Percentiles rank a stretch among this genome's conserved stretches.
These are phyloP conservation scores for Sarocladium brachiariae DNA, from an alignment of 2,329 filamentous ascomycete species.

Conservation along the genomic window DNA sequence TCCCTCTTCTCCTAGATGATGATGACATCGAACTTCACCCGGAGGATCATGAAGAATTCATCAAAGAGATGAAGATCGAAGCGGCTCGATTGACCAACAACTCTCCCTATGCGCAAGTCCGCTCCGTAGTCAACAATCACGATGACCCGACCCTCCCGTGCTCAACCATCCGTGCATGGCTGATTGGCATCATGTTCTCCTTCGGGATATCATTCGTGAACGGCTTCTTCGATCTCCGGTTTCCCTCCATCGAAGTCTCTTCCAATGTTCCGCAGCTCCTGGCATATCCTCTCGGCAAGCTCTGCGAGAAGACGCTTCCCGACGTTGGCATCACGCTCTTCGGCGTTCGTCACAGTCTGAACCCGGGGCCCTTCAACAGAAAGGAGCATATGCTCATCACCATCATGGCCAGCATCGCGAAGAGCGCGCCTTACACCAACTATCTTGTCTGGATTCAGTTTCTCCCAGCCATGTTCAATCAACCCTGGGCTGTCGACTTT, in stretches of 20 bases:
- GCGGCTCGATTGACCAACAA: constrained; percentile 47
- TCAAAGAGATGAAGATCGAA: constrained; percentile 49
- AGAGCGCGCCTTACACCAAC: constrained; percentile 46
- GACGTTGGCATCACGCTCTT: constrained; percentile 41
- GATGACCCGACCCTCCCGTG: constrained; percentile 42
- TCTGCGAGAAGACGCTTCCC: constrained; percentile 44
- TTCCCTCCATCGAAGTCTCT: constrained; percentile 46
- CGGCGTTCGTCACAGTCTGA: constrained; percentile 41
- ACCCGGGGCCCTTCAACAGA: constrained; percentile 50
- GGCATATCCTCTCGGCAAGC: constrained; percentile 47
- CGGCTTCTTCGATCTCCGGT: constrained; percentile 51
- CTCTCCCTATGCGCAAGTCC: constrained; percentile 51
- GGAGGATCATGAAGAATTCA: constrained; percentile 40
- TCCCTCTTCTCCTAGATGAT: too few species aligned
- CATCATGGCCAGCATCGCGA: constrained; percentile 55
- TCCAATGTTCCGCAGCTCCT: constrained; percentile 52
- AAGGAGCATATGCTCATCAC: constrained; percentile 58
- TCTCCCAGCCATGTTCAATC: constrained; percentile 47
- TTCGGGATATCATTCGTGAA: constrained; percentile 44
- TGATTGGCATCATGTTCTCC: constrained; percentile 45
- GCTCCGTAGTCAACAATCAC: constrained; percentile 49
- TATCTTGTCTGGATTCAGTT: constrained; percentile 49
- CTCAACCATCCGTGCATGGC: constrained; percentile 49
- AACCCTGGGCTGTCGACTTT: constrained; percentile 43
- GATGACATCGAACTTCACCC: constrained; percentile 36